phyloP scores from a whole-genome alignment of 768 basidiomycete species.

The Cystoderma amianthinum region DNA sequence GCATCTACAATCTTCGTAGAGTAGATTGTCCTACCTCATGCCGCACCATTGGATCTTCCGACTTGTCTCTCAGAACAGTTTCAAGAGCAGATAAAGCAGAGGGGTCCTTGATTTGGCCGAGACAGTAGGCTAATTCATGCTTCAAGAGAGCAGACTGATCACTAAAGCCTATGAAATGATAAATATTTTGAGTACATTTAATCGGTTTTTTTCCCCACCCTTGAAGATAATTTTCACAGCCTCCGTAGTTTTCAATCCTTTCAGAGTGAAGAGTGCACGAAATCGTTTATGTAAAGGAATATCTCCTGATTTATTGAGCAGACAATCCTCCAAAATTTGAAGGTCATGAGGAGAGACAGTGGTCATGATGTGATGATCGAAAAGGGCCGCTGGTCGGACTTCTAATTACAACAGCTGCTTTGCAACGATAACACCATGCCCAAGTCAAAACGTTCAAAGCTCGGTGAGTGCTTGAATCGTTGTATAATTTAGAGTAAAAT shows the following conservation, averaged over 20 bases:
- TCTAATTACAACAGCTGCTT: conserved; percentile 23
- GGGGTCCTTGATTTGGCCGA: conserved; percentile 80
- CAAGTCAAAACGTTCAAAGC: conserved; percentile 80
- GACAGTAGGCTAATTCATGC: conserved; percentile 95
- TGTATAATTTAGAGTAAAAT: conserved; percentile 9
- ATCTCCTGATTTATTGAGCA: conserved; percentile 71
- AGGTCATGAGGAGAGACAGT: conserved; percentile 47
- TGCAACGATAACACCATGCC: conserved; percentile 54
- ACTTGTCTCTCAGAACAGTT: conserved; percentile 57
- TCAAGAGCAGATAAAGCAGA: conserved; percentile 78
- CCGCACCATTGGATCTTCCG: conserved; percentile 92
- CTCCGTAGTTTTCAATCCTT: conserved; percentile 70
- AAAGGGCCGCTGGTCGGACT: conserved; percentile 36
- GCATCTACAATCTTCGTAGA: conserved; percentile 7
- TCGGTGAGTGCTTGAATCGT: conserved; percentile 57
- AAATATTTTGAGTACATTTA: background rate
- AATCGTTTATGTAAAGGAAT: conserved; percentile 84
- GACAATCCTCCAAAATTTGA: conserved; percentile 57
- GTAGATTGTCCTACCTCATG: conserved; percentile 65
- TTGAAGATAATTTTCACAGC: conserved; percentile 82
- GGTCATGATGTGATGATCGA: conserved; percentile 21
- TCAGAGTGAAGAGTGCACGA: conserved; percentile 87
- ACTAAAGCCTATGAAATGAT: conserved; percentile 51
- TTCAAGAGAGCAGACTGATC: conserved; percentile 90
- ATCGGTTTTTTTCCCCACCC: conserved; percentile 35